phyloP scores from a whole-genome alignment of 208 protist genomes.

The Leishmania amazonensis region DNA sequence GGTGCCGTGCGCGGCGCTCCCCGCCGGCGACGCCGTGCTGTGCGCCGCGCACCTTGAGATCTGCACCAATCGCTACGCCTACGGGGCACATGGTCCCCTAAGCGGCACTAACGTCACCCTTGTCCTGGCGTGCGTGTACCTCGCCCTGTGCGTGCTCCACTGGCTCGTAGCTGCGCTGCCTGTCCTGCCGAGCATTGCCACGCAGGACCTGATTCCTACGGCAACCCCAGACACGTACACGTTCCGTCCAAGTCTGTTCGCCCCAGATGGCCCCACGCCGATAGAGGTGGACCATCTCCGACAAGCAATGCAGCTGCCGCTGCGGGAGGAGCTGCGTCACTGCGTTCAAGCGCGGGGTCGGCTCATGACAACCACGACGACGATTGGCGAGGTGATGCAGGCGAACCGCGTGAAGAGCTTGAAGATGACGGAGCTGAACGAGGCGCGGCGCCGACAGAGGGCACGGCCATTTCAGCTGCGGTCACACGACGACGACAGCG shows the following conservation, averaged over 20 bases:
- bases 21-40: constrained; percentile 1
- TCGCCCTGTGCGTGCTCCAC: constrained; percentile 43
- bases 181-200: constrained; percentile 26
- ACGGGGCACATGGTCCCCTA: constrained; percentile 9
- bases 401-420: constrained; percentile 66
- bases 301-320: constrained; percentile 34
- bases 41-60: constrained; percentile 23
- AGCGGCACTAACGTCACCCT: constrained; percentile 23
- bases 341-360: constrained; percentile 38
- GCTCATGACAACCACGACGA: constrained; percentile 52
- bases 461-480: constrained; percentile 8
- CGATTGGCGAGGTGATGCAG: constrained; percentile 81
- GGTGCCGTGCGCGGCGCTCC: constrained; percentile 37
- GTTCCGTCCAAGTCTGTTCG: constrained; percentile 71
- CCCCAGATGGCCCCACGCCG: constrained; percentile 62
- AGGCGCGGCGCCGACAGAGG: constrained; percentile 27
- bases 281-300: constrained; percentile 31
- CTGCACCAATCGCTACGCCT: constrained; percentile 29
- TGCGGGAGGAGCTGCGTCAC: constrained; percentile 43
- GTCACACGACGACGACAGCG: background rate
- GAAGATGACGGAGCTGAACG: constrained; percentile 44
- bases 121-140: constrained; percentile 39
- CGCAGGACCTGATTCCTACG: constrained; percentile 25
- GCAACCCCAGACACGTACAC: constrained; percentile 69
- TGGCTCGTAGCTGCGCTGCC: constrained; percentile 44